Evolutionary conservation across 768 basidiomycete species (phyloP), one percentile per base, ranked within the genome.

Genomic region (Udeniomyces megalosporus): DNA sequence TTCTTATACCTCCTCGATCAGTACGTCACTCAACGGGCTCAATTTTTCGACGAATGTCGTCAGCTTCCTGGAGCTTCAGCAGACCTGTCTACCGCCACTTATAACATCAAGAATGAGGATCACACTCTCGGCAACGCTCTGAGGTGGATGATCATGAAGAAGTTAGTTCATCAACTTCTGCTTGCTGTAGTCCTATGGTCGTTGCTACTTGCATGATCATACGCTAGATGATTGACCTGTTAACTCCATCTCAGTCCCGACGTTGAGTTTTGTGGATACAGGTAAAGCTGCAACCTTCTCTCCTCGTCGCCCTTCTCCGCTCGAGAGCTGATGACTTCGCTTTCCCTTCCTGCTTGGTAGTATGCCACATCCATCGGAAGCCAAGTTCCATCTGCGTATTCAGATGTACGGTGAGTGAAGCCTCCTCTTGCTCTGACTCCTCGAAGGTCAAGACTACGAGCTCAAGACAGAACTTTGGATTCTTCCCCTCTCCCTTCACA

Each of bases 61-160:
- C 24, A 96, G 92, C 80, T 97, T 74, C 84, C 84, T 67, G 88
- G 88, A 59, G 85, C 88, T 22, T 76, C 83, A 45, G 76, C 83
- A 0, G 87, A 92, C 71, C 77, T 91, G 67, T 86, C 88, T 20
- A 82, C 86, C 6, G 91, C 86, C 6, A 96, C 93, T 1, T 99
- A 84, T 75, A 87, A 86, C 71, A 84, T 97, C 50, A 78, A 84
- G 71, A 84, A 96, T 70, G 95, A 99, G 76, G 84, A 88, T 1
- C 93, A 99, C 74, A 97, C 93, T 0, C 81, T 97, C 29, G 95
- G 95, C 5, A 99, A 99, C 68, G 80, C 89, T 0, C 78, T 97
- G 44, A 76, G 93, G 38, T 99, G 91, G 91, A 97, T 97, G 85
- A 72, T 97, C 62, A 97, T 97, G 93, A 95, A 96, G 77, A 93